phyloP scores from a whole-genome alignment of 352 stramenopile genomes.

The Achlya hypogyna region DNA sequence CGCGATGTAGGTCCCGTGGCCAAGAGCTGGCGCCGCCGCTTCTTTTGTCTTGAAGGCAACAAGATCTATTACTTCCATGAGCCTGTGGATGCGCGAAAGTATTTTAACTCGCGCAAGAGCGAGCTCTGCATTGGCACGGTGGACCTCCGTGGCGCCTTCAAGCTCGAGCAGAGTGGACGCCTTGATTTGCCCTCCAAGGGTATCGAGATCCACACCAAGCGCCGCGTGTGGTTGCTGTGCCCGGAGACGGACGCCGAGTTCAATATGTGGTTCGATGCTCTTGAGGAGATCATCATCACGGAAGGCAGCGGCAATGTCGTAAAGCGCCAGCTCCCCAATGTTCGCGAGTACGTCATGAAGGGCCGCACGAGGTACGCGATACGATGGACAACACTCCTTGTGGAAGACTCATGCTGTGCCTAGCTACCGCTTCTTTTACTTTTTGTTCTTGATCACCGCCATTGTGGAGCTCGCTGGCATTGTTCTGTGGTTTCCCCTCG shows the following conservation, averaged over 20 bases:
- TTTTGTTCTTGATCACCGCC: conserved; percentile 58
- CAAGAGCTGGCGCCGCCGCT: conserved; percentile 73
- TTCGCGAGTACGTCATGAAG: conserved; percentile 71
- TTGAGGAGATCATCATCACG: conserved; percentile 71
- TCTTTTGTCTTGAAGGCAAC: conserved; percentile 71
- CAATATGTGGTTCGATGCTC: conserved; percentile 71
- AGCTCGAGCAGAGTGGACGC: conserved; percentile 63
- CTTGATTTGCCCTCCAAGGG: conserved; percentile 56
- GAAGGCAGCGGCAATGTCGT: conserved; percentile 58
- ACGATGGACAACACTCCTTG: background rate
- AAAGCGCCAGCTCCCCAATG: conserved; percentile 70
- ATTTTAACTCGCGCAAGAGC: conserved; percentile 69
- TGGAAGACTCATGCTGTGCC: background rate
- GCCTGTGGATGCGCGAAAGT: conserved; percentile 75
- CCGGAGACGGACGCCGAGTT: conserved; percentile 75
- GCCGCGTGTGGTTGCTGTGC: conserved; percentile 65
- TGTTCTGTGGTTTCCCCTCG: conserved; percentile 41
- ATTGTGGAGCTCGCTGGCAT: conserved; percentile 45
- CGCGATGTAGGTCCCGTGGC: conserved; percentile 37
- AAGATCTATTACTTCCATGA: conserved; percentile 86
- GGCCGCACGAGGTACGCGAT: conserved; percentile 32
- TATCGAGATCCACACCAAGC: conserved; percentile 67
- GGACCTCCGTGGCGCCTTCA: conserved; percentile 66
- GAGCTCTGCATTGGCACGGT: conserved; percentile 70
- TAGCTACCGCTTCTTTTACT: conserved; percentile 63